Conservation (phyloP, 1,284 basidiomycete species). For the Irpex lacteus region DNA sequence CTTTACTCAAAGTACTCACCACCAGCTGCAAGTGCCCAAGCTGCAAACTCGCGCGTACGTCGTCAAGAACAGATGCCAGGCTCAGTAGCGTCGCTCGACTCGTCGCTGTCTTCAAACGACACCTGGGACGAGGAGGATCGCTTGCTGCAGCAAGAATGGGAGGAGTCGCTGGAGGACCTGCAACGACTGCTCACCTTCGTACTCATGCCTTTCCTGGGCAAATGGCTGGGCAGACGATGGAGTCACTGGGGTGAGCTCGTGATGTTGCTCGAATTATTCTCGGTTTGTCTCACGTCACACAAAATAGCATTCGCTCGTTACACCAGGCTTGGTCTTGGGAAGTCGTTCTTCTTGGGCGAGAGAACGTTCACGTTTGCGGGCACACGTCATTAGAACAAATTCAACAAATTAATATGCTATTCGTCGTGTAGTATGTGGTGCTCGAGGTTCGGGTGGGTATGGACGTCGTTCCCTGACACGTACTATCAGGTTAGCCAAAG, state of each 20-base stretch:
- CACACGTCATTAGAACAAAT: slow-evolving; percentile 1
- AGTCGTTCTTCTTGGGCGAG: slow-evolving; percentile 61
- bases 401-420: not conserved
- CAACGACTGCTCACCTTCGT: slow-evolving; percentile 79
- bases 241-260: slow-evolving; percentile 76
- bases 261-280: slow-evolving; percentile 10
- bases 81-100: slow-evolving; percentile 45
- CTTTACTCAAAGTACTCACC: not conserved
- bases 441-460: not conserved
- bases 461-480: slow-evolving; percentile 27
- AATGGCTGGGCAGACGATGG: slow-evolving; percentile 84
- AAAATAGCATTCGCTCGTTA: slow-evolving; percentile 70
- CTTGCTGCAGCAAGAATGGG: slow-evolving; percentile 88
- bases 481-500: slow-evolving; percentile 36
- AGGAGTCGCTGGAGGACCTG: slow-evolving; percentile 83
- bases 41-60: not conserved
- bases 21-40: not conserved
- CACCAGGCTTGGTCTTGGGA: slow-evolving; percentile 61
- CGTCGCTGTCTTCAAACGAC: slow-evolving; percentile 39
- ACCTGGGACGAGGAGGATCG: slow-evolving; percentile 70
- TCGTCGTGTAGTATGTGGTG: slow-evolving; percentile 1
- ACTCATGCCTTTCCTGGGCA: slow-evolving; percentile 83
- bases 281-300: not conserved
- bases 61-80: slow-evolving; percentile 32
- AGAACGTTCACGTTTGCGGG: slow-evolving; percentile 12